These are phyloP conservation scores for Penicillium verrucosum DNA, from an alignment of 2,329 filamentous ascomycete genomes.

Conservation along the genomic window DNA sequence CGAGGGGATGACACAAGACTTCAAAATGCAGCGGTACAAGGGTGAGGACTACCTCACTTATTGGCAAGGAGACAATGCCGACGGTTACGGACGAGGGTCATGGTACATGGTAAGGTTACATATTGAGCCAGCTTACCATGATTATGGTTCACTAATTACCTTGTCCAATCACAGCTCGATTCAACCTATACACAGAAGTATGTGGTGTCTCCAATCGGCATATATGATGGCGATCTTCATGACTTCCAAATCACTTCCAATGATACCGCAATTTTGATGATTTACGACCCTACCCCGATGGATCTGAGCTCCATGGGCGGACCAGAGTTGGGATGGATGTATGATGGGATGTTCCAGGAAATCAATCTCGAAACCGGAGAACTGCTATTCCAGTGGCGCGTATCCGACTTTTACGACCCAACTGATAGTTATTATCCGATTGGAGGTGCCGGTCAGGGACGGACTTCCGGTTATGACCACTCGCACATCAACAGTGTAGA, in stretches of 20 bases:
- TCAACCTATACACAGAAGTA: conserved; percentile 31
- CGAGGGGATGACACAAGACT: conserved; percentile 44
- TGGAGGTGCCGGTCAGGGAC: conserved; percentile 15
- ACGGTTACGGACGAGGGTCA: conserved; percentile 41
- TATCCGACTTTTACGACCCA: conserved; percentile 40
- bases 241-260: conserved; percentile 44
- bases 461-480: conserved; percentile 46
- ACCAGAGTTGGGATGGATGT: conserved; percentile 39
- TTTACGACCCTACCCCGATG: conserved; percentile 40
- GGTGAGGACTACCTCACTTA: conserved; percentile 48
- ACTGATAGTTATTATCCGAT: conserved; percentile 20
- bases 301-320: conserved; percentile 44
- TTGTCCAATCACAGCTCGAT: conserved; percentile 18
- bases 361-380: conserved; percentile 43
- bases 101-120: conserved; percentile 30
- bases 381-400: conserved; percentile 47
- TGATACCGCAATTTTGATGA: conserved; percentile 42
- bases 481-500: conserved; percentile 55
- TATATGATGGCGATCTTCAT: conserved; percentile 39
- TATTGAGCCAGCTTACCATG: conserved; percentile 23
- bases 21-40: conserved; percentile 46
- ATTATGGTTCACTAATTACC: neutral
- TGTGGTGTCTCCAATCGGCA: conserved; percentile 21
- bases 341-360: conserved; percentile 46
- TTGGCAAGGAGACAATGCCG: conserved; percentile 48